phyloP scores from a whole-genome alignment of 331 rosid genomes.

The Cucumis variabilis region DNA sequence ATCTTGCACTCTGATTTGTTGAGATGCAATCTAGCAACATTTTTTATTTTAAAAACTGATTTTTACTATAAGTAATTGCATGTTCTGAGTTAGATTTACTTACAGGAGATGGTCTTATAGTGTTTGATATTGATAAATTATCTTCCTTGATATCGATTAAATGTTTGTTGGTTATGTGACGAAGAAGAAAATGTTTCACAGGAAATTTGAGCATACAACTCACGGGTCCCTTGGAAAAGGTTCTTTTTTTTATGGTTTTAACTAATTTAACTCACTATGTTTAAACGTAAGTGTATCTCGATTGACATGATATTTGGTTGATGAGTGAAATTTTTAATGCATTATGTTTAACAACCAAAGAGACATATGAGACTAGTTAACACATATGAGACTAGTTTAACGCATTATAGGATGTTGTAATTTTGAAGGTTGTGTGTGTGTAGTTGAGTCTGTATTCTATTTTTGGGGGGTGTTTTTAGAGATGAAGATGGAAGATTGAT shows the following conservation, averaged over 20 bases:
- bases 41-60: neutral
- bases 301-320: neutral
- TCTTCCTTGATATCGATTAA: neutral
- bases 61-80: neutral
- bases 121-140: neutral
- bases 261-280: neutral
- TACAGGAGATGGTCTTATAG: neutral
- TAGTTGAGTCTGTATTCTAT: no score
- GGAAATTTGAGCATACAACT: conserved; percentile 70
- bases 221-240: conserved; percentile 60
- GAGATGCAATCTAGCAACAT: neutral
- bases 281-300: neutral
- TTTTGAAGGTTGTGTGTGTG: no score
- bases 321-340: no score
- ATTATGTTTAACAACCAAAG: no score
- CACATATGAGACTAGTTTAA: no score
- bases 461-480: no score
- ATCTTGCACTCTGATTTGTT: neutral
- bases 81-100: neutral
- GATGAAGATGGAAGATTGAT: no score
- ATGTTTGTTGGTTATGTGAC: neutral
- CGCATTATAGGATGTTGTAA: no score
- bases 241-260: neutral
- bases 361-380: no score
- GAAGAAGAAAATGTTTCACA: conserved; percentile 56